phyloP scores from a whole-genome alignment of 768 basidiomycete genomes.

The Tulasnella sp. region DNA sequence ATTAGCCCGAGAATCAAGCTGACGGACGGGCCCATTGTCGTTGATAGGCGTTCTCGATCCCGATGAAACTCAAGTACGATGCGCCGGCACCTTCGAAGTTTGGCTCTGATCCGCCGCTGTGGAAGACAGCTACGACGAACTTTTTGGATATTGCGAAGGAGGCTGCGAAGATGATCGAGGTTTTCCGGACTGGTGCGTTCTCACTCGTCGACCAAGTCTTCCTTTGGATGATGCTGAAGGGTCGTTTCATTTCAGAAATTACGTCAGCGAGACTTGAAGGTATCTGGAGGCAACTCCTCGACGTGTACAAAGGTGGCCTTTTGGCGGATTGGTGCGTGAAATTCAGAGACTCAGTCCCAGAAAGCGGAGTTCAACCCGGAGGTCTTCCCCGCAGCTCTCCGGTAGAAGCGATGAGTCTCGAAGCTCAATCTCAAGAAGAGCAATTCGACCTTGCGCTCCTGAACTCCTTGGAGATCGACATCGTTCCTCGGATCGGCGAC shows the following conservation, averaged over 20 bases:
- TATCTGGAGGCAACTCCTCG: slow-evolving; percentile 76
- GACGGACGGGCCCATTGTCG: background rate
- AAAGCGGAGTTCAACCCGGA: background rate
- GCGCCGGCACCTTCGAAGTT: slow-evolving; percentile 83
- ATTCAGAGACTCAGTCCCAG: background rate
- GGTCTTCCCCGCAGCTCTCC: slow-evolving; percentile 34
- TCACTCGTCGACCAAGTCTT: background rate
- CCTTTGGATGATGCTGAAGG: background rate
- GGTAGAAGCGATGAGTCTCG: slow-evolving; percentile 44
- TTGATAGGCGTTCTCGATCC: slow-evolving; percentile 69
- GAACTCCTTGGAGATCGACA: slow-evolving; percentile 63
- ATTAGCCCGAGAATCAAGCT: background rate
- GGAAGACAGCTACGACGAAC: slow-evolving; percentile 86
- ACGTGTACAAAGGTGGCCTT: slow-evolving; percentile 71
- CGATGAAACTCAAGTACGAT: slow-evolving; percentile 89
- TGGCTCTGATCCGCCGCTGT: slow-evolving; percentile 77
- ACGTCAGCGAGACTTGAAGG: slow-evolving; percentile 56
- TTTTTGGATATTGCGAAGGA: slow-evolving; percentile 67
- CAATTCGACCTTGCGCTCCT: slow-evolving; percentile 78
- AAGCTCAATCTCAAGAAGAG: slow-evolving; percentile 65
- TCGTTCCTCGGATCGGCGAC: slow-evolving; percentile 65
- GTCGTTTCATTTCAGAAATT: slow-evolving; percentile 32
- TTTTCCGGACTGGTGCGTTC: slow-evolving; percentile 38
- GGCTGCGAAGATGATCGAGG: slow-evolving; percentile 41
- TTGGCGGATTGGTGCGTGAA: slow-evolving; percentile 66